Base-by-base conservation (phyloP, 2,329 filamentous ascomycete genomes). In the Teratosphaeria viscida region DNA sequence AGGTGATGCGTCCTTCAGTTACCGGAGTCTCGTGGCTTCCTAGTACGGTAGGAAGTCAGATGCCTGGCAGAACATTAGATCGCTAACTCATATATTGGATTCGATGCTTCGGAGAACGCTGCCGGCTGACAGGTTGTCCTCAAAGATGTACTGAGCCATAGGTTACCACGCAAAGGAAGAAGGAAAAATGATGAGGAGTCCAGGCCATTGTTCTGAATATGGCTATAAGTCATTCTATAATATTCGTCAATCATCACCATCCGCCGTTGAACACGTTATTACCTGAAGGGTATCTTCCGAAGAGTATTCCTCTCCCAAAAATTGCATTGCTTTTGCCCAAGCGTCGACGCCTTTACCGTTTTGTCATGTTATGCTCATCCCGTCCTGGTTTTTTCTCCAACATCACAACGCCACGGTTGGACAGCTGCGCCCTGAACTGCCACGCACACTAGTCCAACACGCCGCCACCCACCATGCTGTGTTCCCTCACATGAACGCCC, bases 401-500 rank as follows among this genome's bases (percentile, higher is more conserved):
- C 8, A 49, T 49, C 43, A 23, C n/a, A 49, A 11, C 43, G 16
- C 43, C 43, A 49, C 43, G 8, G 43, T 49, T 7, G 19, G n/a
- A 49, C 43, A 11, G n/a, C 43, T 11, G 43, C 43, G 16, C n/a
- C 43, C 8, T n/a, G 43, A 19, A 32, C 4, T 32, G n/a, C 43
- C n/a, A n/a, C 19, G 19, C 43, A 19, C n/a, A 3, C 16, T 49
- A 49, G n/a, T 32, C 7, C 43, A 49, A 19, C n/a, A 6, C n/a
- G 43, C 43, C 43, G 7, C 43, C 43, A 6, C 43, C 11, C 43
- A 8, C 14, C 43, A 23, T 49, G 43, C 43, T 23, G 43, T 49
- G 16, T 10, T 19, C 43, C 8, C 7, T 76, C 69, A 82, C 71
- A 81, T 74, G 62, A 82, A 82, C 63, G 76, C 76, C 72, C 79